Percentiles rank a stretch among this genome's conserved stretches.
Conservation (phyloP, 495 filamentous ascomycete genomes). For the Lasiosphaeria miniovina region DNA sequence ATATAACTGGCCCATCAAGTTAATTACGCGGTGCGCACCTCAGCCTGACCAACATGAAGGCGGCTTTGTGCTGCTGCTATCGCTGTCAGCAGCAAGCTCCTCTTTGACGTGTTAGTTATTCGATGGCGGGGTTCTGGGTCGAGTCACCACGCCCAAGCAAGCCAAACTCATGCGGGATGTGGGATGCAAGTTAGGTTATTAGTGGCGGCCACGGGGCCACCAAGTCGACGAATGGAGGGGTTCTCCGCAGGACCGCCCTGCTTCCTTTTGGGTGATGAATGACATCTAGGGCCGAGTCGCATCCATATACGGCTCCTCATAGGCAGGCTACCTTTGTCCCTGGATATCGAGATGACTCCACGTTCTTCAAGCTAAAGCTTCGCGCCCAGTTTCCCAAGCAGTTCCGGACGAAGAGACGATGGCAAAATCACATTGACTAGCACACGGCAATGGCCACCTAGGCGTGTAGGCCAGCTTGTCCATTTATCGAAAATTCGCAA, state of each 20-base stretch:
- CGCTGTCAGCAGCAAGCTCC: constrained; percentile 10
- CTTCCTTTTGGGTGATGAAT: neutral
- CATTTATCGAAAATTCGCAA: too few relatives aligned
- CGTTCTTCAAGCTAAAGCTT: too few relatives aligned
- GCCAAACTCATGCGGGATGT: too few relatives aligned
- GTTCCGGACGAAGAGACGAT: too few relatives aligned
- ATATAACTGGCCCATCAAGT: too few relatives aligned
- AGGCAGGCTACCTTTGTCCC: too few relatives aligned
- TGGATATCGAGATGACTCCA: too few relatives aligned
- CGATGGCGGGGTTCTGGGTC: constrained; percentile 19
- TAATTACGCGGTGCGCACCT: neutral
- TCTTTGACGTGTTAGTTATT: constrained; percentile 19
- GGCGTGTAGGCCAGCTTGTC: too few relatives aligned
- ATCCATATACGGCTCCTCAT: too few relatives aligned
- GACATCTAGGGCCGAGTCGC: neutral
- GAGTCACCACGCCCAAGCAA: constrained; percentile 2
- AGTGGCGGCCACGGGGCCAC: neutral
- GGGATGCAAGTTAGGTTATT: neutral
- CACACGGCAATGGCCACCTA: too few relatives aligned
- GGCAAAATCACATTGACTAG: too few relatives aligned
- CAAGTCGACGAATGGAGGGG: constrained; percentile 6
- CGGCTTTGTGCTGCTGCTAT: constrained; percentile 15
- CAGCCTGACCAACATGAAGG: neutral
- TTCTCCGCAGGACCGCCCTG: neutral
- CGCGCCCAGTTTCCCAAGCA: too few relatives aligned